Conservation (phyloP, 2,329 filamentous ascomycete species). For the Venturia oleaginea region DNA sequence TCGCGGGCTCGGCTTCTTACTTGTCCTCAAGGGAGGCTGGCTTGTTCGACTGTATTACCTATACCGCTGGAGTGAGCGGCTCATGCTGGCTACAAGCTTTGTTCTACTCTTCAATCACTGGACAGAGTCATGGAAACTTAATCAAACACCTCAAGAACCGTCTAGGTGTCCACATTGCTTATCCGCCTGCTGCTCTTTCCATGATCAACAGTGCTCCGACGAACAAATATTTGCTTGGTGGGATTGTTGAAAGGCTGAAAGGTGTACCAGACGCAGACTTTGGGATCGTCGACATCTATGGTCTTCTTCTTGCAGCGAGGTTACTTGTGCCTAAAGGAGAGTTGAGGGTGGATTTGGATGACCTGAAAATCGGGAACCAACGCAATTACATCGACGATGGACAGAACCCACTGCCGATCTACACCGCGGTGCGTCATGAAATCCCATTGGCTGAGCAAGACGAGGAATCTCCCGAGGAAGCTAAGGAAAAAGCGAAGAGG, state of each 20-base stretch:
- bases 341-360: conserved; percentile 61
- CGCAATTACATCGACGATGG: conserved; percentile 66
- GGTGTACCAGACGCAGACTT: conserved; percentile 73
- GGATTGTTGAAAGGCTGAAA: conserved; percentile 83
- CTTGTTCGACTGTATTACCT: conserved; percentile 87
- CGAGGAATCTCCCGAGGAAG: conserved; percentile 22
- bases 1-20: conserved; percentile 82
- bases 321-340: conserved; percentile 82
- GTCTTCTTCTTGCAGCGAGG: conserved; percentile 72
- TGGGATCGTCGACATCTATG: conserved; percentile 89
- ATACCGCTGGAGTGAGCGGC: conserved; percentile 90
- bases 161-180: conserved; percentile 82
- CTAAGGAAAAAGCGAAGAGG: conserved; percentile 39
- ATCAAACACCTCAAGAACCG: conserved; percentile 81
- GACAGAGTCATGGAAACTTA: conserved; percentile 57
- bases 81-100: conserved; percentile 92
- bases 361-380: conserved; percentile 90
- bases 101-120: conserved; percentile 71
- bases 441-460: conserved; percentile 59
- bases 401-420: conserved; percentile 81
- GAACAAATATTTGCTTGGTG: conserved; percentile 81
- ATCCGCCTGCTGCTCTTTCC: conserved; percentile 74
- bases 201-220: conserved; percentile 82
- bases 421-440: conserved; percentile 90
- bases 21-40: conserved; percentile 77